Evolutionary conservation across 2,329 filamentous ascomycete genomes (phyloP).

Genomic region (Basipetospora chlamydospora): DNA sequence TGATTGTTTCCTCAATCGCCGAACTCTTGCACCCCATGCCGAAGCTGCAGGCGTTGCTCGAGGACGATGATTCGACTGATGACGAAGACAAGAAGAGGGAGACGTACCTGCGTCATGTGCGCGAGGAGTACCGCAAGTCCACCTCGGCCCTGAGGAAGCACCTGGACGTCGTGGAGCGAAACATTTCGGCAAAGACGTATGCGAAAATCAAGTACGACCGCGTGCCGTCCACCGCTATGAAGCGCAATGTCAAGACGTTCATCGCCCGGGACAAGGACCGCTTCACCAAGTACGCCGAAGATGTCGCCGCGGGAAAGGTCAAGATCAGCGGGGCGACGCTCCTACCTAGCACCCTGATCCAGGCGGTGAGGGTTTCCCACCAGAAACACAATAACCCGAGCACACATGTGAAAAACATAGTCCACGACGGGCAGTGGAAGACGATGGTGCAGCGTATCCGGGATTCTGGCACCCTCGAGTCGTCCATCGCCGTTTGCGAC

Average conservation of each 20-base stretch:
- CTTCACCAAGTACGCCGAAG: slow-evolving; percentile 33
- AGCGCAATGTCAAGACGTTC: slow-evolving; percentile 33
- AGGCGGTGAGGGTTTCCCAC: slow-evolving; percentile 10
- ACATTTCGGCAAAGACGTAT: slow-evolving; percentile 30
- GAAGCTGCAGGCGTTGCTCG: slow-evolving; percentile 16
- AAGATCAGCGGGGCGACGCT: slow-evolving; percentile 41
- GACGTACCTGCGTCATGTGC: slow-evolving; percentile 36
- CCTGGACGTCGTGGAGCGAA: slow-evolving; percentile 36
- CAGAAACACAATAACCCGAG: slow-evolving; percentile 13
- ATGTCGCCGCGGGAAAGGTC: slow-evolving; percentile 31
- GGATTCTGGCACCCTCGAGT: slow-evolving; percentile 36
- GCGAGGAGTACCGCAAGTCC: slow-evolving; percentile 37
- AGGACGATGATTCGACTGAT: slow-evolving; percentile 14
- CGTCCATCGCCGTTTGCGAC: slow-evolving; percentile 42
- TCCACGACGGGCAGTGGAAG: slow-evolving; percentile 39
- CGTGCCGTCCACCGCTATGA: slow-evolving; percentile 42
- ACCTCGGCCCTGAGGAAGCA: slow-evolving; percentile 36
- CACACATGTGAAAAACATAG: slow-evolving; percentile 17
- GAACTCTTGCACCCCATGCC: slow-evolving; percentile 33
- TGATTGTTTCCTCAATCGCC: slow-evolving; percentile 40
- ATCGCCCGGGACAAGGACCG: slow-evolving; percentile 31
- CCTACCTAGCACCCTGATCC: slow-evolving; percentile 34
- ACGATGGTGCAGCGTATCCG: slow-evolving; percentile 41
- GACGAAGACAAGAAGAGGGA: slow-evolving; percentile 21
- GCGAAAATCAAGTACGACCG: slow-evolving; percentile 40